Conservation (phyloP, 1,284 basidiomycete species). For the Boletellus dicymbophilus region DNA sequence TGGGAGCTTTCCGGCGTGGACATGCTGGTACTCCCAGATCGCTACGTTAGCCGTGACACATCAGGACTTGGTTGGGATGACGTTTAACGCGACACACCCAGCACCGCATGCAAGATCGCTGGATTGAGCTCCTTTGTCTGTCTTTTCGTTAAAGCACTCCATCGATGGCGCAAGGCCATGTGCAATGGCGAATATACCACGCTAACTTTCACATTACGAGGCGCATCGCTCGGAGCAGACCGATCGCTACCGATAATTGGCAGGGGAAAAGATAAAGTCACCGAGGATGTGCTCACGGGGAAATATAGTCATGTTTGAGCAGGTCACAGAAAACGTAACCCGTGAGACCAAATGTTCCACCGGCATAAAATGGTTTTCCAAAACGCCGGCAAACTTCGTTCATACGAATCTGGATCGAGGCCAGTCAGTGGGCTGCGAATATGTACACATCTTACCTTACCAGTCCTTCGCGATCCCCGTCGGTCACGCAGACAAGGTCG, state of each 20-base stretch:
- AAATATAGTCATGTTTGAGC: slow-evolving; percentile 81
- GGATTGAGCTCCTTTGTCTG: slow-evolving; percentile 83
- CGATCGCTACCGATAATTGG: slow-evolving; percentile 51
- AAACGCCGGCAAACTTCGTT: slow-evolving; percentile 76
- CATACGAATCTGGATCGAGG: slow-evolving; percentile 61
- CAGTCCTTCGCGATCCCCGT: slow-evolving; percentile 65
- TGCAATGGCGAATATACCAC: slow-evolving; percentile 67
- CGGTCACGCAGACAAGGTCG: slow-evolving; percentile 85
- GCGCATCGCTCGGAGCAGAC: slow-evolving; percentile 58
- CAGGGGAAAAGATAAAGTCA: slow-evolving; percentile 13
- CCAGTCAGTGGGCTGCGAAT: slow-evolving; percentile 11
- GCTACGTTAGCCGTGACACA: slow-evolving; percentile 45
- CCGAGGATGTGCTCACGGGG: slow-evolving; percentile 57
- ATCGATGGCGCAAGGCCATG: slow-evolving; percentile 68
- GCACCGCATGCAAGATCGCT: slow-evolving; percentile 65
- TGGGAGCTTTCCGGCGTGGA: slow-evolving; percentile 60
- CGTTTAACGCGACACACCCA: slow-evolving; percentile 53
- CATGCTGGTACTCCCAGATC: slow-evolving; percentile 80
- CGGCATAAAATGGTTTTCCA: slow-evolving; percentile 83
- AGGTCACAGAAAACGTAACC: slow-evolving; percentile 97
- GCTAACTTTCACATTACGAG: slow-evolving; percentile 63
- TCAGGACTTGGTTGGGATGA: slow-evolving; percentile 13
- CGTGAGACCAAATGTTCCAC: slow-evolving; percentile 87
- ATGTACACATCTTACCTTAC: slow-evolving; percentile 48
- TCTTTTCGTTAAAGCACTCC: slow-evolving; percentile 67